Percentiles rank a stretch among this genome's conserved stretches.
phyloP scores from a whole-genome alignment of 2,329 filamentous ascomycete species.

The Aspergillus quadrilineatus region DNA sequence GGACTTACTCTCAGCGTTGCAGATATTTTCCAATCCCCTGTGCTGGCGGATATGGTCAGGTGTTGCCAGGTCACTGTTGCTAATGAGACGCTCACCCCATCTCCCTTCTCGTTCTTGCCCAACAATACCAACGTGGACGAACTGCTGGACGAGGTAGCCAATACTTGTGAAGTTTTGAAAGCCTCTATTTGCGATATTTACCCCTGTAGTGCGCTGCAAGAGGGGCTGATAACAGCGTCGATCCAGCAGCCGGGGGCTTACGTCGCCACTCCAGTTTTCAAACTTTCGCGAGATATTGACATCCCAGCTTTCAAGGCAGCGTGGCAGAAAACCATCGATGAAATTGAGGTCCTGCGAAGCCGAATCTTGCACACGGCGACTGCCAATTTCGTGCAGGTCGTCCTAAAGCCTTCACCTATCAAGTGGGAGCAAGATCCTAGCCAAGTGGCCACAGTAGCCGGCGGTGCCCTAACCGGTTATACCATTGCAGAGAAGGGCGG shows the following conservation, averaged over 20 bases:
- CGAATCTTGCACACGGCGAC: constrained; percentile 23
- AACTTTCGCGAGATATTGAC: constrained; percentile 40
- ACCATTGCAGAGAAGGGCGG: too few species aligned
- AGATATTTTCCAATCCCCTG: constrained; percentile 46
- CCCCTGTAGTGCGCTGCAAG: constrained; percentile 46
- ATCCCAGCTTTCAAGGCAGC: constrained; percentile 45
- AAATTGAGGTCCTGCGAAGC: constrained; percentile 50
- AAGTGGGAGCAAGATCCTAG: too few species aligned
- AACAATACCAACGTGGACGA: constrained; percentile 16
- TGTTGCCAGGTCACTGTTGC: constrained; percentile 20
- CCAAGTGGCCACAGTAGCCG: too few species aligned
- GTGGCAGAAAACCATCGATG: constrained; percentile 47
- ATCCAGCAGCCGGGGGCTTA: constrained; percentile 49
- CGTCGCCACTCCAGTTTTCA: constrained; percentile 47
- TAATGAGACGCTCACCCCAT: not conserved
- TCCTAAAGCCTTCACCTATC: too few species aligned
- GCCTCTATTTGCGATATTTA: constrained; percentile 39
- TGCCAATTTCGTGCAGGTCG: constrained; percentile 17
- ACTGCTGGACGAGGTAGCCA: constrained; percentile 29
- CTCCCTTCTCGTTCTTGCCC: constrained; percentile 28
- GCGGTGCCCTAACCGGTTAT: too few species aligned
- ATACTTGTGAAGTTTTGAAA: constrained; percentile 31
- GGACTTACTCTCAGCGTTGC: constrained; percentile 44
- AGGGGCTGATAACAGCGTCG: constrained; percentile 49
- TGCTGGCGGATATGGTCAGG: constrained; percentile 45